A percentile compares a stretch with the other conserved stretches of the same genome.
phyloP scores from a whole-genome alignment of 345 rosid species.

The Garcia nutans region DNA sequence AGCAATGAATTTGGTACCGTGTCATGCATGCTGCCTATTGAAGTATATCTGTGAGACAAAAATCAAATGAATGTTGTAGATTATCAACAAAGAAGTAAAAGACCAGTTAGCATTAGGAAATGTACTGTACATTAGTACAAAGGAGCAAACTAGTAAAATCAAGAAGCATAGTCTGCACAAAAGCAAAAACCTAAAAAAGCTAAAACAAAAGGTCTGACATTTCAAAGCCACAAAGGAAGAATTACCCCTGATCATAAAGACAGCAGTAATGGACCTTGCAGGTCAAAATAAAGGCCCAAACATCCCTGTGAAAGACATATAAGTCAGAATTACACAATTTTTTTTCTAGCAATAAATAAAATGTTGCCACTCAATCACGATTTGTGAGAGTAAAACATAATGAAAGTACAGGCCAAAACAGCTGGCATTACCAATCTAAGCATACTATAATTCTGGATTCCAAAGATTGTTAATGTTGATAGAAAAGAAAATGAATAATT shows the following conservation, averaged over 20 bases:
- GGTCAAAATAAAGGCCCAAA: constrained; percentile 91
- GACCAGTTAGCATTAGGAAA: constrained; percentile 1
- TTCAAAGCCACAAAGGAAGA: constrained; percentile 22
- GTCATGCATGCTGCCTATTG: constrained; percentile 92
- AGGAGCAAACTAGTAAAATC: neutral
- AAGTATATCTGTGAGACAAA: constrained; percentile 65
- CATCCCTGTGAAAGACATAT: constrained; percentile 64
- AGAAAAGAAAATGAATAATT: constrained; percentile 8
- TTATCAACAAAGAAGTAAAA: constrained; percentile 3
- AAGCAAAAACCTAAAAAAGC: neutral
- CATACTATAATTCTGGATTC: neutral
- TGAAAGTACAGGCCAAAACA: neutral
- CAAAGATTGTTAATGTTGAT: neutral
- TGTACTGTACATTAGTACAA: constrained; percentile 3
- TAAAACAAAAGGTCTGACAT: constrained; percentile 2
- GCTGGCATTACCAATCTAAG: neutral
- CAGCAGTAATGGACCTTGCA: constrained; percentile 94
- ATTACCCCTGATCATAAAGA: constrained; percentile 96
- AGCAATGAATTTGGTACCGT: constrained; percentile 86
- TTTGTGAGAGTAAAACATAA: neutral
- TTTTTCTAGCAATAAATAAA: neutral
- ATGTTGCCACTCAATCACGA: neutral
- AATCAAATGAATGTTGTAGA: constrained; percentile 9
- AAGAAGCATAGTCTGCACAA: constrained; percentile 8
- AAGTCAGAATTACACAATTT: constrained; percentile 21